Conservation (phyloP, 1,284 basidiomycete species). For the Trichosporon sp. region DNA sequence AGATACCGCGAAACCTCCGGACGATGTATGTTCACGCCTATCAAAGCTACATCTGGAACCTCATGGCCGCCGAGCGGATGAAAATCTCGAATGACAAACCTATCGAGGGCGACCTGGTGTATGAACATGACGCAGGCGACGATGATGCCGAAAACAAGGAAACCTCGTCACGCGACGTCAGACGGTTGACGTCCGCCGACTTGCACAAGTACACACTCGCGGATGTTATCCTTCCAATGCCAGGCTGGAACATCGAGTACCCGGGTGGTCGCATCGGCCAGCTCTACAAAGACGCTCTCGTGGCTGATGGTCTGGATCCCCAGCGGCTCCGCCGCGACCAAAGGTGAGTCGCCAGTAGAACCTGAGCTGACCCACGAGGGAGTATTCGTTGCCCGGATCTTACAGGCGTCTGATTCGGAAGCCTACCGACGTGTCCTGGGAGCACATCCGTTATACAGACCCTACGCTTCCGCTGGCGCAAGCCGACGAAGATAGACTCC, state of each 20-base stretch:
- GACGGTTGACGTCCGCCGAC: constrained; percentile 70
- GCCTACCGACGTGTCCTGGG: constrained; percentile 75
- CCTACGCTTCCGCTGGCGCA: constrained; percentile 85
- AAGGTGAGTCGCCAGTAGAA: constrained; percentile 56
- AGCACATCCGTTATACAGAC: constrained; percentile 81
- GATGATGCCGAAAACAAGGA: constrained; percentile 30
- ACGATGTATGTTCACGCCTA: constrained; percentile 99
- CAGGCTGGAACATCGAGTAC: constrained; percentile 86
- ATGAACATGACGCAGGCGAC: constrained; percentile 52
- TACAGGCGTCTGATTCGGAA: constrained; percentile 87
- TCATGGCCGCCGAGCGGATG: constrained; percentile 87
- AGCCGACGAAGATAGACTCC: constrained; percentile 86
- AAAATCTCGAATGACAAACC: constrained; percentile 71
- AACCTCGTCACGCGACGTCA: constrained; percentile 56
- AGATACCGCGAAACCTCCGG: constrained; percentile 92
- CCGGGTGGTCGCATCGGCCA: constrained; percentile 77
- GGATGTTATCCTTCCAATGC: constrained; percentile 92
- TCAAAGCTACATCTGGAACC: constrained; percentile 98
- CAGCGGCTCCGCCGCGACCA: constrained; percentile 81
- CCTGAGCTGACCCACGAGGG: constrained; percentile 54
- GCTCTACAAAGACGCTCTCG: constrained; percentile 73
- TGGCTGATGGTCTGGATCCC: constrained; percentile 79
- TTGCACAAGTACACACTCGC: constrained; percentile 75
- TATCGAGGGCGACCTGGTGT: constrained; percentile 82
- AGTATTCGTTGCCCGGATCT: constrained; percentile 85